A percentile compares a stretch with the other conserved stretches of the same genome.
These are phyloP conservation scores for Plasmodium fragile DNA, from an alignment of 169 alveolate species.

Conservation along the genomic window DNA sequence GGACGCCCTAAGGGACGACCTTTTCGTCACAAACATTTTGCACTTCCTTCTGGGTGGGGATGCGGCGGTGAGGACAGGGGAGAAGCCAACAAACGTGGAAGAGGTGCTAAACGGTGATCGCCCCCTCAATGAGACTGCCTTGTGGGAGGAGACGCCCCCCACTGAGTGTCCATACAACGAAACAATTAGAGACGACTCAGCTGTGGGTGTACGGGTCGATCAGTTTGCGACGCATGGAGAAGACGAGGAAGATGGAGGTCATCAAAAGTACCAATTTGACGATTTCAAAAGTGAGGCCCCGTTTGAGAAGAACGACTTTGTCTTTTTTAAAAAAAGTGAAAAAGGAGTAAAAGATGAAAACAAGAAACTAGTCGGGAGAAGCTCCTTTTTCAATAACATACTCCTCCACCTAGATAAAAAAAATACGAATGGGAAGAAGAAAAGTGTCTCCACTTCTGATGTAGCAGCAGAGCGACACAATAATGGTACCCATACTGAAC, in stretches of 20 bases:
- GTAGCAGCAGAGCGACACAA: neutral
- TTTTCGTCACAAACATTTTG: neutral
- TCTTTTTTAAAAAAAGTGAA: slow-evolving; percentile 16
- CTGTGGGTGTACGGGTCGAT: neutral
- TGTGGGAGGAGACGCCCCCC: neutral
- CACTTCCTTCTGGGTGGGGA: neutral
- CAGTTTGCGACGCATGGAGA: neutral
- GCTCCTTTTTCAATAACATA: slow-evolving; percentile 13
- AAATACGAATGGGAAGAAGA: neutral
- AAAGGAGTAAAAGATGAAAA: neutral
- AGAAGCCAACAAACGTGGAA: neutral
- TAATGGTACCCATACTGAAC: neutral
- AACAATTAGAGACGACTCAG: neutral
- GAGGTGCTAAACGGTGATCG: neutral
- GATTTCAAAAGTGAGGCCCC: slow-evolving; percentile 33
- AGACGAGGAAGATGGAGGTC: neutral
- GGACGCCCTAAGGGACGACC: neutral
- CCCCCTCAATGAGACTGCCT: neutral
- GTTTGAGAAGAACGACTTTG: slow-evolving; percentile 55
- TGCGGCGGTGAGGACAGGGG: neutral
- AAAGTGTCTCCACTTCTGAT: neutral
- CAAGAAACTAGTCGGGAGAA: neutral
- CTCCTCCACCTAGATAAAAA: slow-evolving; percentile 1
- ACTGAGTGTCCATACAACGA: neutral
- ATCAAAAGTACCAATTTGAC: neutral